A percentile compares a stretch with the other conserved stretches of the same genome.
These are phyloP conservation scores for Scedosporium boydii DNA, from an alignment of 2,329 filamentous ascomycete species.

Conservation along the genomic window DNA sequence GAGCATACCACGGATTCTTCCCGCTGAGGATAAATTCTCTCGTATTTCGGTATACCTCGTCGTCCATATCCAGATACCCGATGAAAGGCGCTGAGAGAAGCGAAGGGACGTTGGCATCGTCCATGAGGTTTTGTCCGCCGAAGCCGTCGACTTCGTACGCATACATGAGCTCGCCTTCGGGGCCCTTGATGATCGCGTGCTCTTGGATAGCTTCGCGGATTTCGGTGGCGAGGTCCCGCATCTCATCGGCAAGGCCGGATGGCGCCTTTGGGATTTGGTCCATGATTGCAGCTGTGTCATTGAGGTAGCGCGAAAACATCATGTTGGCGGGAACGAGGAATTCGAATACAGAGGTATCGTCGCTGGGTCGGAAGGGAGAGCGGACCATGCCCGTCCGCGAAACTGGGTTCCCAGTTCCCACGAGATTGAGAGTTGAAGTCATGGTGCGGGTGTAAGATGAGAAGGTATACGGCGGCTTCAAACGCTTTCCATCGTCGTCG, in stretches of 20 bases:
- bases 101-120: constrained; percentile 62
- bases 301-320: constrained; percentile 62
- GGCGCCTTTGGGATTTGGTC: constrained; percentile 43
- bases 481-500: constrained; percentile 44
- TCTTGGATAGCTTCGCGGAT: constrained; percentile 60
- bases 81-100: constrained; percentile 56
- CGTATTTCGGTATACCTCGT: constrained; percentile 68
- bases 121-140: constrained; percentile 57
- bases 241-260: constrained; percentile 34
- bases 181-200: constrained; percentile 56
- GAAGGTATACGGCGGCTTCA: constrained; percentile 62
- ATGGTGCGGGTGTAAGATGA: constrained; percentile 52
- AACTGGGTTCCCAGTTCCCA: constrained; percentile 70
- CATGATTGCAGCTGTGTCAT: constrained; percentile 36
- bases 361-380: constrained; percentile 81
- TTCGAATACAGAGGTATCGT: constrained; percentile 78
- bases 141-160: constrained; percentile 72
- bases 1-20: constrained; percentile 70
- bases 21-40: constrained; percentile 66
- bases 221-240: constrained; percentile 47
- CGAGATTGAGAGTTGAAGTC: constrained; percentile 16
- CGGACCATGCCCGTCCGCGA: constrained; percentile 70
- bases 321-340: constrained; percentile 87
- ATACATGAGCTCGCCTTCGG: constrained; percentile 52
- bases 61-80: constrained; percentile 46